Base-by-base conservation (phyloP, 768 basidiomycete species). In the Rhizopogon rudus region DNA sequence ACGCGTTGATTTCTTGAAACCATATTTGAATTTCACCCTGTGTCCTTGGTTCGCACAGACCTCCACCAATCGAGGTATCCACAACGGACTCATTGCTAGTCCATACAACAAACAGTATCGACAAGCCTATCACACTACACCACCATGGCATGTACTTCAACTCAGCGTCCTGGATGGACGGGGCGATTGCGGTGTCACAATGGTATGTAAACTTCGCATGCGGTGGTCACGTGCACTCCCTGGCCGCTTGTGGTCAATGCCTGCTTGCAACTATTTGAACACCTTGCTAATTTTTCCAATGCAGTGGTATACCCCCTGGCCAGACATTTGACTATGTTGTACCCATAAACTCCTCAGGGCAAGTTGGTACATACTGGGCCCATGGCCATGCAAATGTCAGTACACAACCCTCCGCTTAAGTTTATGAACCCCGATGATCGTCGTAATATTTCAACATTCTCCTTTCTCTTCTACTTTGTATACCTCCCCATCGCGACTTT, bases 131-230 rank as follows among this genome's bases (percentile, higher is more conserved):
- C 0, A 79, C 86, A 0, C 73, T 98, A 14, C 96, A 98, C 68
- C 88, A 95, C 65, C 95, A 97, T 71, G 96, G 96, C 59, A 91
- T 96, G 87, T 93, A 84, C 73, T 93, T 97, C 78, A 95, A 94
- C 67, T 79, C 81, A 1, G 80, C 88, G 0, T 81, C 83, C 16
- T 97, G 90, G 85, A 87, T 86, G 77, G 96, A 98, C 68, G 96
- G 96, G 39, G 93, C 96, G 0, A 70, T 81, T 33, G 83, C 78
- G 6, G 83, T 93, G 40, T 81, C 88, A 0, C 91, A 98, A 75
- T 98, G 93, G 91, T 89, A 67, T 48, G 72, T 67, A 8, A 3
- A 35, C 13, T 14, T 4, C 10, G 25, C 25, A 25, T 25, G 25
- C 4, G 25, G 25, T 25, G 25, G 4, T 25, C 25, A 5, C 25